Base-by-base conservation (phyloP, 495 filamentous ascomycete species). In the Daldinia grandis region DNA sequence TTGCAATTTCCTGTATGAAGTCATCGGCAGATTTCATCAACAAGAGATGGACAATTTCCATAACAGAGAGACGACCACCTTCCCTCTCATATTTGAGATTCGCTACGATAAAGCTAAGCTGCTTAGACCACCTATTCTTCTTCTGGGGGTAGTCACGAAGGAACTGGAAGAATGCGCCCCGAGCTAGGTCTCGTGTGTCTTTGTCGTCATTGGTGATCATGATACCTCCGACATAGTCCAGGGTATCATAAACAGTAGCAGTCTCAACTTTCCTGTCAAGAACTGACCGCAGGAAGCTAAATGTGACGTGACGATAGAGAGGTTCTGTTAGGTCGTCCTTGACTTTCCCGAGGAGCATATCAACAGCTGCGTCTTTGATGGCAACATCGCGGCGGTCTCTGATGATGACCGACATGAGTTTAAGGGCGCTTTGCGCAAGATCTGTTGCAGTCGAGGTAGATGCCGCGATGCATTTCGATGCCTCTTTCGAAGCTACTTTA, bases 131-230 rank as follows among this genome's bases (percentile, higher is more conserved):
- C 3, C 96, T 84, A 68, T 88, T 90, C 76, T 92, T 92, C 71
- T 90, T 92, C 75, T 98, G 95, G 0, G 95, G 95, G 75, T 98
- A 99, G 49, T 98, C 92, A 68, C 94, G 89, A 37, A 99, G 78
- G 83, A 98, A 99, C 72, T 97, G 93, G 77, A 97, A 89, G 79
- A 96, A 99, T 25, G 89, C 91, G 21, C 93, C 92, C 30, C 96
- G 88, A 17, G 95, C 94, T 35, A 95, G 80, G 73, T 97, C 94
- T 44, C 95, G 87, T 3, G 94, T 91, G 67, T 89, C 88, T 71
- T 90, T 89, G 69, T 93, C 93, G 62, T 97, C 91, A 78, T 97
- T 98, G 25, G 92, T 97, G 63, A 99, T 92, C 94, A 98, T 97
- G 79, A 98, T 90, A n/a, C 84, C 87, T 25, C 92, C 92, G 33